These are phyloP conservation scores for Aspergillus aculeatus DNA, from an alignment of 2,329 filamentous ascomycete genomes.

Conservation along the genomic window DNA sequence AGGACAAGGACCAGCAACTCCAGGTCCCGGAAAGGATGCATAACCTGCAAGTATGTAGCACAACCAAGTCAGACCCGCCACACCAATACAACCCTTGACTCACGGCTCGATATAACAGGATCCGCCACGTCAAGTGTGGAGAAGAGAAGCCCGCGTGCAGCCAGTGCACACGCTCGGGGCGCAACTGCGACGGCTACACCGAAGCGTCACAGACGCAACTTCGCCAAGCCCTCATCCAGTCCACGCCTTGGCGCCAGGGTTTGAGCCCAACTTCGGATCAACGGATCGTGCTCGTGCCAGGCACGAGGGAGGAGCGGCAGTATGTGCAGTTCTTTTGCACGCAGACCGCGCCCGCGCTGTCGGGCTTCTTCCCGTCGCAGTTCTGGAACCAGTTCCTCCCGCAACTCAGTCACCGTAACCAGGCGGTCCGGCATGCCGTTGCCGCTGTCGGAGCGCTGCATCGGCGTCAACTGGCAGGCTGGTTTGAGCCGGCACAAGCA, in stretches of 20 bases:
- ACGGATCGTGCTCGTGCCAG: slow-evolving; percentile 21
- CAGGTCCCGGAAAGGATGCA: slow-evolving; percentile 41
- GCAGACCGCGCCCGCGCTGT: slow-evolving; percentile 44
- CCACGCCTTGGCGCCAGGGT: background rate
- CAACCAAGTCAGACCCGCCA: background rate
- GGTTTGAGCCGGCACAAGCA: slow-evolving; percentile 1
- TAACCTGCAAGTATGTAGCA: slow-evolving; percentile 56
- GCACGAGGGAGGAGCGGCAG: slow-evolving; percentile 33
- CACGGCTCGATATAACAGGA: slow-evolving; percentile 33
- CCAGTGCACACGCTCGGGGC: slow-evolving; percentile 55
- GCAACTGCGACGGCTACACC: slow-evolving; percentile 58
- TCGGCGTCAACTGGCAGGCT: slow-evolving; percentile 26
- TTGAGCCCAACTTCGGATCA: slow-evolving; percentile 15
- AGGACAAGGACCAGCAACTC: background rate
- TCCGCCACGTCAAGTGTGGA: slow-evolving; percentile 59
- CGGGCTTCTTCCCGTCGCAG: slow-evolving; percentile 40
- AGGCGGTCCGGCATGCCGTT: slow-evolving; percentile 51
- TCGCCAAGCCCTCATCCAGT: slow-evolving; percentile 8
- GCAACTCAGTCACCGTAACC: slow-evolving; percentile 47
- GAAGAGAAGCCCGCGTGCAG: slow-evolving; percentile 55
- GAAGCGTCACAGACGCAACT: slow-evolving; percentile 17
- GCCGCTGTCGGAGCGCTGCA: slow-evolving; percentile 53
- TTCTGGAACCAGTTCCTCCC: slow-evolving; percentile 43
- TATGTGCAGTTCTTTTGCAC: slow-evolving; percentile 44
- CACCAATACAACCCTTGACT: background rate